Conservation (phyloP, 495 filamentous ascomycete species). For the Neurospora terricola region DNA sequence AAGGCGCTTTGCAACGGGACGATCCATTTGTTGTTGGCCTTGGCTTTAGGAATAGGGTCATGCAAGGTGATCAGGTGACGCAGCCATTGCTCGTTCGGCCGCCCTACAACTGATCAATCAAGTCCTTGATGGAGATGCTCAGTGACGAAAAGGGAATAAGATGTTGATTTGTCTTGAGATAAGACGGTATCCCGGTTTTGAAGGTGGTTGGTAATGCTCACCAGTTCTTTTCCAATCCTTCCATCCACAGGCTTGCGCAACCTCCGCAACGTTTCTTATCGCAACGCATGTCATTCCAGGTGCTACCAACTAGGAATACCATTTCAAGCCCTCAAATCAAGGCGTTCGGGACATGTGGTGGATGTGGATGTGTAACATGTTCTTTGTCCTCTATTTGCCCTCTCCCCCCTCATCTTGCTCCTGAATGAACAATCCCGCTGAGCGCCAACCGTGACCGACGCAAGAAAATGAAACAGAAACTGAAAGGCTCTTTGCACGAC, state of each 20-base stretch:
- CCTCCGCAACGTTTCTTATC: constrained; percentile 1
- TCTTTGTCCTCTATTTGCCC: neutral
- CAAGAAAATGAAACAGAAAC: constrained; percentile 16
- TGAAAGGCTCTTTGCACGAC: constrained; percentile 15
- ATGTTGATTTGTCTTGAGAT: constrained; percentile 2
- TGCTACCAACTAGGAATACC: neutral
- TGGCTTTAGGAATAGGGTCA: constrained; percentile 2
- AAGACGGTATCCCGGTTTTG: constrained; percentile 2
- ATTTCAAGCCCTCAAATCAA: neutral
- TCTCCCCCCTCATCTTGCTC: neutral
- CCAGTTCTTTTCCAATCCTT: neutral
- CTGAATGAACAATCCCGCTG: neutral
- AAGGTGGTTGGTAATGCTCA: constrained; percentile 1
- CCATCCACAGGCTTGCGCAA: neutral
- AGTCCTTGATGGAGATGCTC: neutral
- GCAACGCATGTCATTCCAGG: constrained; percentile 4
- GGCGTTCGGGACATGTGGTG: neutral
- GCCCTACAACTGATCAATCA: neutral
- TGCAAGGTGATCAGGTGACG: constrained; percentile 26
- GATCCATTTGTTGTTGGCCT: neutral
- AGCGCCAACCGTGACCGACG: constrained; percentile 7
- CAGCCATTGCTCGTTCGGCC: constrained; percentile 4
- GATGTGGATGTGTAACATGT: neutral
- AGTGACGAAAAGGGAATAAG: neutral
- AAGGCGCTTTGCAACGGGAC: neutral